These are phyloP conservation scores for Ogataea degrootiae DNA, from an alignment of 805 yeast genomes.

Conservation along the genomic window DNA sequence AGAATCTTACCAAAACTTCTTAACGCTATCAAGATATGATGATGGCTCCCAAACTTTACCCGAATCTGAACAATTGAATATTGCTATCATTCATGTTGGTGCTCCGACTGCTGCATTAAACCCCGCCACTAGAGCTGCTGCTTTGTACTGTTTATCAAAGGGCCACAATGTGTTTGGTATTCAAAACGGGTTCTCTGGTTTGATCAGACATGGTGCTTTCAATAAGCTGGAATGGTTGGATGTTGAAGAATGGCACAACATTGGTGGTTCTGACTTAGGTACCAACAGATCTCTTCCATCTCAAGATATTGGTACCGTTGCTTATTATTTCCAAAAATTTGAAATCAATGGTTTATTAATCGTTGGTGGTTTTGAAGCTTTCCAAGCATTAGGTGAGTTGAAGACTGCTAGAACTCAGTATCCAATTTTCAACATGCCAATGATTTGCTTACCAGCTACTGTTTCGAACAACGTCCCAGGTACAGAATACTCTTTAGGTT, in stretches of 20 bases:
- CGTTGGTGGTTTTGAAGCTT: conserved; percentile 98
- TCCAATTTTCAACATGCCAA: conserved; percentile 92
- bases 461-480: conserved; percentile 99
- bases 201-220: conserved; percentile 84
- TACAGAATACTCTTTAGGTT: conserved; percentile 90
- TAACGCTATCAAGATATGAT: conserved; percentile 63
- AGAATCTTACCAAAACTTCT: conserved; percentile 71
- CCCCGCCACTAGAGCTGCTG: conserved; percentile 87
- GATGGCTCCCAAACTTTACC: conserved; percentile 61
- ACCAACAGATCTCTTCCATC: conserved; percentile 86
- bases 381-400: conserved; percentile 74
- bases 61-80: conserved; percentile 53
- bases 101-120: conserved; percentile 98
- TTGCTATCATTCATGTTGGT: conserved; percentile 89
- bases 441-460: conserved; percentile 91
- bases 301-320: conserved; percentile 84
- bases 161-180: conserved; percentile 92
- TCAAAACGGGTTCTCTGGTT: conserved; percentile 89
- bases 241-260: conserved; percentile 80
- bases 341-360: conserved; percentile 83
- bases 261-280: conserved; percentile 96
- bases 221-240: conserved; percentile 74
- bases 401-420: conserved; percentile 70
- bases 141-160: conserved; percentile 77
- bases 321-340: conserved; percentile 88